Conservation (phyloP, 805 yeast genomes). For the Wickerhamiella siamensis region DNA sequence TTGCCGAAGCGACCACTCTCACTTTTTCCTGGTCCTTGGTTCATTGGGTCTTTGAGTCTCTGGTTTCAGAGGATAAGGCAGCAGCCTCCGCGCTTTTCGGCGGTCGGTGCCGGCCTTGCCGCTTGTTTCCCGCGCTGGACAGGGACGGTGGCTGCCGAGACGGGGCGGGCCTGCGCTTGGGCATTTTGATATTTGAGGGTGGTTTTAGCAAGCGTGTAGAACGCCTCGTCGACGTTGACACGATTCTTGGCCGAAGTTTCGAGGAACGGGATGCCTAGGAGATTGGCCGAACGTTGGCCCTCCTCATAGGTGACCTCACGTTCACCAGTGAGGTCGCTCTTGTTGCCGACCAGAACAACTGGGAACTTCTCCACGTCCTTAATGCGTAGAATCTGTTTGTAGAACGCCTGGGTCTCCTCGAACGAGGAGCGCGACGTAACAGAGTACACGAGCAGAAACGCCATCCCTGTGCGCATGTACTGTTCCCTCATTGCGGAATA, state of each 20-base stretch:
- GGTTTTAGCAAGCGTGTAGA: conserved; percentile 34
- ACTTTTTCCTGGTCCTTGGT: too few species aligned
- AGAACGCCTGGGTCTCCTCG: conserved; percentile 69
- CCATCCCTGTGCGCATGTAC: conserved; percentile 93
- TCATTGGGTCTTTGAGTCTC: too few species aligned
- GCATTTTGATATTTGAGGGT: conserved; percentile 19
- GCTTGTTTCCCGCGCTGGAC: not conserved
- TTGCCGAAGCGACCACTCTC: too few species aligned
- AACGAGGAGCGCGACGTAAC: conserved; percentile 71
- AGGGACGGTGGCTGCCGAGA: conserved; percentile 1
- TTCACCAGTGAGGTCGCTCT: conserved; percentile 61
- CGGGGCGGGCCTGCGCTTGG: conserved; percentile 4
- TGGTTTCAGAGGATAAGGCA: not conserved
- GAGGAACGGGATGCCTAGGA: conserved; percentile 49
- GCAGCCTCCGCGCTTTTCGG: conserved; percentile 1
- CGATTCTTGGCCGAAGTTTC: conserved; percentile 92
- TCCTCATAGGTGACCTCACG: conserved; percentile 75
- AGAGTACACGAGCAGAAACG: conserved; percentile 74
- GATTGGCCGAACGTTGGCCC: conserved; percentile 61
- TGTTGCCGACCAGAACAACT: conserved; percentile 84
- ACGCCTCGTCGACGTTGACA: conserved; percentile 76
- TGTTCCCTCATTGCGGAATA: conserved; percentile 88
- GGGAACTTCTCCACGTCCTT: conserved; percentile 39
- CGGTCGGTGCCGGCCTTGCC: not conserved
- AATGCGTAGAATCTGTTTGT: conserved; percentile 64